Base-by-base conservation (phyloP, 2,329 filamentous ascomycete genomes). In the Podosphaera xanthii region DNA sequence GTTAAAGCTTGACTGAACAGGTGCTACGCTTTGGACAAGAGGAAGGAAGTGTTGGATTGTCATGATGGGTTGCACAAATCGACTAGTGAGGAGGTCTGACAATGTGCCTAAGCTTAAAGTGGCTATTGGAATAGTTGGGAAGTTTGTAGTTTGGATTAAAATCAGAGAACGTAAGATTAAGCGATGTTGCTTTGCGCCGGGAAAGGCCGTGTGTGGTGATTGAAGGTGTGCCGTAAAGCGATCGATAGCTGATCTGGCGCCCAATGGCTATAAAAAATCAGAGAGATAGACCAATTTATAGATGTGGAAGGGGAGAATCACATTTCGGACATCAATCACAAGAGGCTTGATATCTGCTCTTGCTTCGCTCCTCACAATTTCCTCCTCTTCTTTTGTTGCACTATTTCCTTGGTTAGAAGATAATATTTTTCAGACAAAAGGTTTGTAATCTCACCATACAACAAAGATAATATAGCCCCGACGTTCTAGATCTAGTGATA, bases 381-480 rank as follows among this genome's bases (percentile, higher is more conserved):
- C 76, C 70, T 97, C 89, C 64, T 97, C 91, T 66, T 95, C 87
- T 61, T 82, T 73, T n/a, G 82, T 87, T 63, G 82, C 84, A 66
- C 52, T 54, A 35, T 12, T 40, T 5, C 36, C 36, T 40, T 6
- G 36, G 10, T 40, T 10, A 40, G 36, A 6, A 40, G 36, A 40
- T 5, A 40, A 40, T 5, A 10, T 10, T 6, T 40, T 1, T 22
- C 22, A 22, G 10, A 40, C 6, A 40, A 10, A 40, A 40, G 36
- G 5, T 40, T 40, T 6, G 36, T 40, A 22, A 8, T 12, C 46
- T 35, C 34, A 54, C 52, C 89, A 91, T 0, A 94, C 86, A 61
- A 98, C 77, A 70, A 89, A 98, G 59, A 97, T 87, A 61, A 97
- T 86, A 70, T 94, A 97, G 3, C 92, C 92, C 63, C 89, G 81